Evolutionary conservation across 2,329 filamentous ascomycete species (phyloP), one percentile per base, ranked within the genome.

Genomic region (Monosporascus ibericus): DNA sequence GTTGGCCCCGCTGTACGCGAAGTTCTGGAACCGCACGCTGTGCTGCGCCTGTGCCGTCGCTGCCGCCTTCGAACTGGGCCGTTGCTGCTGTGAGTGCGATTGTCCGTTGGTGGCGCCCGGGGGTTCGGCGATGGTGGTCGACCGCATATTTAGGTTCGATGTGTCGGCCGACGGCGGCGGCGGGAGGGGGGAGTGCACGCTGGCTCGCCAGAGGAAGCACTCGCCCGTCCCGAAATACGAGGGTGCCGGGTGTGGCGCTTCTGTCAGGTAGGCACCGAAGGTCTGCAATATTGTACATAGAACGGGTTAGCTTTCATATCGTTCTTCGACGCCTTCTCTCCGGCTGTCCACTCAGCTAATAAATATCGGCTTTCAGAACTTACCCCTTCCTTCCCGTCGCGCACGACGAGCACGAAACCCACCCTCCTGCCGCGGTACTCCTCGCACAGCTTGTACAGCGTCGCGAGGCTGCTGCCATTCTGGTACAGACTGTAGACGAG

Each of bases 201-300:
- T 84, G 1, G 88, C 87, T 47, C 88, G 83, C 90, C 90, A 95
- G 58, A 95, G 81, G 70, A 95, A 99, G 71, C 92, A 97, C 71
- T 99, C 94, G 63, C 94, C 94, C 14, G 90, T 96, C 63, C 94
- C 94, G 69, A 89, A 99, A 75, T 96, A 99, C 58, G 92, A 88
- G 2, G 90, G 73, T 1, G 84, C 77, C 0, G 90, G 89, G 61
- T 87, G 88, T 11, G 92, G 92, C 48, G 88, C 79, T 68, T 99
- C 92, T 49, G 90, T 95, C 50, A 97, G 82, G 69, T 97, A 97
- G 50, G 92, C 92, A 65, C 94, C 94, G 68, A 99, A 99, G 42
- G 90, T 80, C 81, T 86, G 57, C 30, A 34, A 11, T 14, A 34
- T 34, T 14, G 9, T 34, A 34, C 27, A 34, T 34, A 34, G 11